Evolutionary conservation across 768 basidiomycete genomes (phyloP), one percentile per base, ranked within the genome.

Genomic region (Serendipita sp.): DNA sequence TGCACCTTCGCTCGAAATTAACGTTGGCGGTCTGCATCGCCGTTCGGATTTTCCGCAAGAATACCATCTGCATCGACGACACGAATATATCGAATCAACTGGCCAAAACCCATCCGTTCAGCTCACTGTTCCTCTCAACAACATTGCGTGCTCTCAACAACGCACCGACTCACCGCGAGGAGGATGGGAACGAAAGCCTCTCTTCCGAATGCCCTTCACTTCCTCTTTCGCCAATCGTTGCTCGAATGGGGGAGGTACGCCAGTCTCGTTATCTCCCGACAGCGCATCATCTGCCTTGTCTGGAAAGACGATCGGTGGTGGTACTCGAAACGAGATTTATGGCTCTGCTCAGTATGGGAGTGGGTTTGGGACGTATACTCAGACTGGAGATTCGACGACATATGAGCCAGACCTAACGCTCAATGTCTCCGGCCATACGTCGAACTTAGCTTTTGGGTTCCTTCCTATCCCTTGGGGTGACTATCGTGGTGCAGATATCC

Each of bases 301-400:
- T 41, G 41, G 13, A 13, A 41, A 41, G 41, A 7, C 5, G 16
- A n/a, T 60, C 34, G 56, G 56, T 8, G 34, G 11, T 3, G 56
- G 56, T 4, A 60, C 56, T n/a, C 18, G 56, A 60, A 60, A 60
- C 28, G 56, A 60, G 56, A 60, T 60, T 10, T 60, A 60, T 35
- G 56, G 56, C 4, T 34, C 56, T 5, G 56, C 56, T 8, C 18
- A 35, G n/a, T 60, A 60, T 36, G 56, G 56, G 10, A 60, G 56
- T 60, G 56, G 56, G 28, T 60, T 28, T n/a, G 56, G 56, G 28
- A 23, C 23, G 5, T 60, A 60, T 30, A 23, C 56, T 18, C 16
- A 10, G 5, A 4, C 11, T 3, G 56, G 10, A 23, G 34, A 32
- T 8, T 11, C 10, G 35, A 3, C 8, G 56, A 4, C 23, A 10